Evolutionary conservation across 208 protist species (phyloP), one percentile per base, ranked within the genome.

Genomic region (Trypanosoma lewisi): DNA sequence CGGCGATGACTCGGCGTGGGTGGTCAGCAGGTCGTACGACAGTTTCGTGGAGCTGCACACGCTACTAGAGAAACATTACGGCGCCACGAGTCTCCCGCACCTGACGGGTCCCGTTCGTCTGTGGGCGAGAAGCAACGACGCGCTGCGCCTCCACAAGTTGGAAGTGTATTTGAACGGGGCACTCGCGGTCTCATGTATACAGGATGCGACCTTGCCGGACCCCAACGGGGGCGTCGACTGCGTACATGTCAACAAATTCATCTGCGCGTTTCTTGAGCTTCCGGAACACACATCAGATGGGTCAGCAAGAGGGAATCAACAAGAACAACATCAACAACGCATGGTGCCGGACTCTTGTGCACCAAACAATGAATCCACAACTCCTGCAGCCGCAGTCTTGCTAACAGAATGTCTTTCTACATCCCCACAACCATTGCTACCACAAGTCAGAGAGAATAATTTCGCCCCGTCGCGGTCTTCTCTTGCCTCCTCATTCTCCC

Each of bases 11-110:
- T 27, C 2, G 17, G 7, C 12, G 36, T 70, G 64, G 64, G 57
- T 70, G 41, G 28, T 70, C 27, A 57, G 36, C 16, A 62, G 55
- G 36, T 59, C 54, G 8, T 70, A 64, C 33, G 64, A 70, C 2
- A 21, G 63, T 4, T 70, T 70, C 52, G 54, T 52, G n/a, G 21
- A 52, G 2, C 41, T 70, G 19, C 55, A 70, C 31, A n/a, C 11
- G 23, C 19, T 48, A 33, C 41, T 70, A 16, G 55, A 63, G 54
- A 51, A 48, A 34, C 47, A 70, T 14, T 70, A 70, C 45, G 44
- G 28, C 41, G 48, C 53, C 8, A 41, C 50, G 30, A 17, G 31
- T 21, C 28, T 70, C 6, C 64, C 64, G 19, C 37, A 70, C 8
- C 28, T 70, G 27, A 48, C 56, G 17, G 50, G 49, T 21, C 34